phyloP scores from a whole-genome alignment of 257 asterid species.

The Penstemon newberryi region DNA sequence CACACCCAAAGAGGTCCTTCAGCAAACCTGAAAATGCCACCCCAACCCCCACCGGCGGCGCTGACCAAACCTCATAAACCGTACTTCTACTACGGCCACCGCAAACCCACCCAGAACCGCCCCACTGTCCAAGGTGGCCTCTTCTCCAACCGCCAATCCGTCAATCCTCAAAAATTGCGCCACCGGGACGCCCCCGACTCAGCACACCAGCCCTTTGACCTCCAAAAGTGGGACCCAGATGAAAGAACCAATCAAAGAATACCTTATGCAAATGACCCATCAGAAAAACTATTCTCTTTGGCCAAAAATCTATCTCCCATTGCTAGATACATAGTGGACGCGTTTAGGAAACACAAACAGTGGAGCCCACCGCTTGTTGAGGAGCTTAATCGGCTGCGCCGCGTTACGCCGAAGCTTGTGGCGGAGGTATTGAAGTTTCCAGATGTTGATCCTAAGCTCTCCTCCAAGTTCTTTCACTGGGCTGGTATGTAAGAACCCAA shows the following conservation, averaged over 20 bases:
- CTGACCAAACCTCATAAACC: constrained; percentile 47
- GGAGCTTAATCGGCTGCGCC: constrained; percentile 78
- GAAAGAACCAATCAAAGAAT: constrained; percentile 20
- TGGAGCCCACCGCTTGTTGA: constrained; percentile 72
- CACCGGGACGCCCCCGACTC: constrained; percentile 38
- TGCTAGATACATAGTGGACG: constrained; percentile 79
- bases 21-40: constrained; percentile 41
- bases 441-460: constrained; percentile 71
- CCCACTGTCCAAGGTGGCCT: constrained; percentile 91
- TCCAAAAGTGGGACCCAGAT: constrained; percentile 87
- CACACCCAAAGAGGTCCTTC: background rate
- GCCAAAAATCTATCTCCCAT: constrained; percentile 82
- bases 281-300: constrained; percentile 62
- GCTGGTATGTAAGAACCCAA: constrained; percentile 58
- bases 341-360: constrained; percentile 66
- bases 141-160: constrained; percentile 71
- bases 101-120: constrained; percentile 79
- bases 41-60: constrained; percentile 48
- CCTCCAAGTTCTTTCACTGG: constrained; percentile 87
- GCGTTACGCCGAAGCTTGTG: constrained; percentile 88
- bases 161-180: constrained; percentile 36
- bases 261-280: constrained; percentile 46
- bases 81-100: constrained; percentile 94
- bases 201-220: constrained; percentile 50
- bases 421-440: constrained; percentile 83